Evolutionary conservation across 1,284 basidiomycete genomes (phyloP).

Genomic region (Boletellus dicymbophilus): DNA sequence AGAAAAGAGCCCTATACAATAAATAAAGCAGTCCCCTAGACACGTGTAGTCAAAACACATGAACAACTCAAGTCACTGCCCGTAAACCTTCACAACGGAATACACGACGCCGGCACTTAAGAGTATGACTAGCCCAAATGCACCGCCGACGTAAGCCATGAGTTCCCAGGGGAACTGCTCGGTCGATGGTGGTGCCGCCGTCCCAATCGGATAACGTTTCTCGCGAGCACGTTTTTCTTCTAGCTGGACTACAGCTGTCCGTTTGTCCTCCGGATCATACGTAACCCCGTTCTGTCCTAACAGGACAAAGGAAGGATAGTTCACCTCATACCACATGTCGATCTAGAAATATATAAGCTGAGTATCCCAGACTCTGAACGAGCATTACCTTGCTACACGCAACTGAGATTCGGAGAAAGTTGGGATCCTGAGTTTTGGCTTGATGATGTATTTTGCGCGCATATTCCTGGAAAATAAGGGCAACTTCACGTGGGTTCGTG

Average conservation of each 20-base stretch:
- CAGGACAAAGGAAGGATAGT: constrained; percentile 84
- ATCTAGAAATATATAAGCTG: constrained; percentile 54
- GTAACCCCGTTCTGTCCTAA: constrained; percentile 38
- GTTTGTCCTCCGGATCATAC: constrained; percentile 29
- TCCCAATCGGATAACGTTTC: constrained; percentile 16
- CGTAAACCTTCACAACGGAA: constrained; percentile 35
- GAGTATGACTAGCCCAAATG: constrained; percentile 40
- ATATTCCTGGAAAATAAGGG: constrained; percentile 86
- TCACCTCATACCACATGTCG: constrained; percentile 88
- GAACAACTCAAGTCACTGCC: constrained; percentile 3
- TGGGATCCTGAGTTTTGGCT: constrained; percentile 82
- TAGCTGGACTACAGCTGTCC: constrained; percentile 23
- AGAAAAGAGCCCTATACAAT: too few species aligned
- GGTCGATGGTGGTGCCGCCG: constrained; percentile 10
- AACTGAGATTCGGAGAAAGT: constrained; percentile 80
- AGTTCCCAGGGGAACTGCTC: constrained; percentile 37
- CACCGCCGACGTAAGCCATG: constrained; percentile 41
- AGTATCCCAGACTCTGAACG: not conserved
- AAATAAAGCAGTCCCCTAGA: too few species aligned
- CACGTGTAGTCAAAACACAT: too few species aligned
- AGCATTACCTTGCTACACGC: constrained; percentile 72
- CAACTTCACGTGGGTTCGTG: constrained; percentile 91
- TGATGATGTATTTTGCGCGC: constrained; percentile 84
- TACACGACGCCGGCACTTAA: constrained; percentile 37
- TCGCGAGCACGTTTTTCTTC: constrained; percentile 42